A percentile compares a stretch with the other conserved stretches of the same genome.
phyloP scores from a whole-genome alignment of 257 asterid genomes.

The Agastache rugosa region DNA sequence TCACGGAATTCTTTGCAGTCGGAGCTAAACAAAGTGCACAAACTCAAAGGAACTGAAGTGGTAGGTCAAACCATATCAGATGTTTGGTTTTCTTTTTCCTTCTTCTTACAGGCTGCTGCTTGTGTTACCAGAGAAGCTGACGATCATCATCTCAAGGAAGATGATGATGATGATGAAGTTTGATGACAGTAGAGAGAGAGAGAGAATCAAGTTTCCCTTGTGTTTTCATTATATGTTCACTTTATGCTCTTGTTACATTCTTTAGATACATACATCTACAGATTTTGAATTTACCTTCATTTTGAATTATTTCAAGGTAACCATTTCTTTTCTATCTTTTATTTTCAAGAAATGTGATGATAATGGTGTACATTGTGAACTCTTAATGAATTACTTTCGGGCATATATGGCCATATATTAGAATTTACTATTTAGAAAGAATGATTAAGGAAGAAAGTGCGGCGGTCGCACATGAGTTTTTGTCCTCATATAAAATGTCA shows the following conservation, averaged over 20 bases:
- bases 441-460: too few species aligned
- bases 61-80: not conserved
- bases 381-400: not conserved
- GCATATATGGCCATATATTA: not conserved
- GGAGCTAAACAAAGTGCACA: slow-evolving; percentile 69
- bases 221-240: slow-evolving; percentile 18
- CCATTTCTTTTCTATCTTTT: not conserved
- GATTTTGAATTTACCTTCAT: slow-evolving; percentile 20
- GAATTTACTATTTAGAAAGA: too few species aligned
- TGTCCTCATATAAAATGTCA: too few species aligned
- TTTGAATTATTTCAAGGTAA: slow-evolving; percentile 26
- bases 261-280: slow-evolving; percentile 31
- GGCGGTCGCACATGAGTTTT: too few species aligned
- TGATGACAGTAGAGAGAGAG: not conserved
- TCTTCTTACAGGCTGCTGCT: slow-evolving; percentile 7
- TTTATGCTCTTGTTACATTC: slow-evolving; percentile 22
- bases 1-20: slow-evolving; percentile 82
- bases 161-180: not conserved
- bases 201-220: not conserved
- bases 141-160: not conserved
- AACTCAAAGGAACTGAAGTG: slow-evolving; percentile 35
- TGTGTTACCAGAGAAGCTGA: not conserved
- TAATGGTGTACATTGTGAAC: not conserved
- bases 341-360: not conserved
- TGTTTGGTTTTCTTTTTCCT: not conserved